Evolutionary conservation across 768 basidiomycete genomes (phyloP), one percentile per base, ranked within the genome.

Genomic region (Mycena metata): DNA sequence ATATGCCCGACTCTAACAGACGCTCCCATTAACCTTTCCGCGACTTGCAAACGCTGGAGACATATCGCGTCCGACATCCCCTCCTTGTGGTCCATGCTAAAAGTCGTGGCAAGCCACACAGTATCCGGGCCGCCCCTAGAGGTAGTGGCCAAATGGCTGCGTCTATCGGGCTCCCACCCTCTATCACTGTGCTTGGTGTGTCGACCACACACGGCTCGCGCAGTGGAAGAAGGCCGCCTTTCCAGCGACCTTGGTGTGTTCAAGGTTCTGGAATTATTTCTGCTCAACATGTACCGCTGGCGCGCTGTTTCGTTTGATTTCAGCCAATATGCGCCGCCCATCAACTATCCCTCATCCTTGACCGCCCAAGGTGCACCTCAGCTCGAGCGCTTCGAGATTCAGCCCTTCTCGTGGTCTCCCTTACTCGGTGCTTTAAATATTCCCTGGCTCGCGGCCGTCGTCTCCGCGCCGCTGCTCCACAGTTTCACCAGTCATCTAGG

Each of bases 401-500:
- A 63, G 19, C 67, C 61, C 1, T 68, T 63, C 56, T 63, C 61
- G 57, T 68, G 67, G 67, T 68, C 67, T 57, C 60, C 47, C 35
- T 42, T 52, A 16, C 67, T 68, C 9, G 56, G 67, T 11, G 26
- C 54, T 13, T 60, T 68, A 5, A 2, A 49, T 0, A 35, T 57
- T 10, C 55, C 61, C 10, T 68, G 67, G 67, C 56, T 68, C 35
- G 23, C 26, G 15, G 60, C 46, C 16, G 55, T 36, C 8, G 42
- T 68, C 0, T 51, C 64, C 36, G 64, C 63, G 8, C 59, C 68
- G 26, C 51, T 60, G 13, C 68, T 69, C 10, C 42, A 26, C 36
- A 60, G 51, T 21, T 64, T 69, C 17, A 64, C 58, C n/a, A 69
- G 62, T 39, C 63, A 57, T 36, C 36, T 23, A 2, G 68, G 68